phyloP scores from a whole-genome alignment of 2,329 filamentous ascomycete species.

The Verticillium dahliae region DNA sequence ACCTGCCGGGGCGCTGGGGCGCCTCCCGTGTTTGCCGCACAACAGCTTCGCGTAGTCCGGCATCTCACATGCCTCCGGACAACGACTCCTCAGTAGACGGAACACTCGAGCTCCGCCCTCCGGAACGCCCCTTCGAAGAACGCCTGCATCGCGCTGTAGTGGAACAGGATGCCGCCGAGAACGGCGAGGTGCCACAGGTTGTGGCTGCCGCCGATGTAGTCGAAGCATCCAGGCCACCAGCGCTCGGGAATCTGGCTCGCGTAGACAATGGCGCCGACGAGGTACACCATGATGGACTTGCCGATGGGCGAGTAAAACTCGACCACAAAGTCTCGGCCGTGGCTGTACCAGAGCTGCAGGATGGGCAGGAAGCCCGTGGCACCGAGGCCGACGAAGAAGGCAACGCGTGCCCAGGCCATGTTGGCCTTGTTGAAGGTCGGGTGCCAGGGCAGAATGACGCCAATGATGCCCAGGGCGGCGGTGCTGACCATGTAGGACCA shows the following conservation, averaged over 20 bases:
- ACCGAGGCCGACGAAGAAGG: slow-evolving; percentile 83
- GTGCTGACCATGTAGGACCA: slow-evolving; percentile 83
- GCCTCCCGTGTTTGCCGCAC: neutral
- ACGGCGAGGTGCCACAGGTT: slow-evolving; percentile 98
- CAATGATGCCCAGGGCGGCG: slow-evolving; percentile 72
- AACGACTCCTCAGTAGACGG: slow-evolving; percentile 34
- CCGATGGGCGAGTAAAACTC: slow-evolving; percentile 84
- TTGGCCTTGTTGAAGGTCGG: slow-evolving; percentile 88
- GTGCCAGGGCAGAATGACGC: slow-evolving; percentile 92
- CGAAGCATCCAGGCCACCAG: slow-evolving; percentile 88
- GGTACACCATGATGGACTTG: slow-evolving; percentile 82
- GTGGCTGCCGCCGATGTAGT: slow-evolving; percentile 91
- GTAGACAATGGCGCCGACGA: slow-evolving; percentile 79
- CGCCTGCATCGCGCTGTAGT: slow-evolving; percentile 92
- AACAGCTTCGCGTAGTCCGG: too few species aligned
- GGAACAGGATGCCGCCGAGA: slow-evolving; percentile 90
- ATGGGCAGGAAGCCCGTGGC: slow-evolving; percentile 86
- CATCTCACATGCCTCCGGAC: neutral
- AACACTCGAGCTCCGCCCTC: slow-evolving; percentile 56
- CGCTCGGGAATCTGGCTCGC: slow-evolving; percentile 88
- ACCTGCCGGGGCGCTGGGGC: too few species aligned
- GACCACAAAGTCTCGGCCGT: slow-evolving; percentile 72
- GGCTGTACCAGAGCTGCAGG: slow-evolving; percentile 71
- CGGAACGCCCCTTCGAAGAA: slow-evolving; percentile 79
- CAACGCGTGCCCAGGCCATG: slow-evolving; percentile 88